Percentiles rank a stretch among this genome's conserved stretches.
Evolutionary conservation across 1,284 basidiomycete species (phyloP).

Genomic region (Ganoderma boninense): DNA sequence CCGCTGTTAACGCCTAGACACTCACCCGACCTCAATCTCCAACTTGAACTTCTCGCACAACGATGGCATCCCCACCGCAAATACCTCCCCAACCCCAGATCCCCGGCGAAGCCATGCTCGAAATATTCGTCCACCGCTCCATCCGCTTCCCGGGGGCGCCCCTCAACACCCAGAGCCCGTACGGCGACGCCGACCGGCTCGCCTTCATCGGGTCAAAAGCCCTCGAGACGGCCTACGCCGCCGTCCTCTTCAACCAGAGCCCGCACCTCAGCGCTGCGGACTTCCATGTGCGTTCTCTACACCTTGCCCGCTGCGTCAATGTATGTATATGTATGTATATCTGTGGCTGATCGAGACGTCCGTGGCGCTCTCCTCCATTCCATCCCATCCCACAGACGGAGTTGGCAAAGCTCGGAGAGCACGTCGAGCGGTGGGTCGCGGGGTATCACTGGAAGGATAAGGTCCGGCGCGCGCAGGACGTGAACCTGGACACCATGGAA

Average conservation of each 20-base stretch:
- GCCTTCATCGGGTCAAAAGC: slow-evolving; percentile 60
- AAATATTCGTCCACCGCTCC: slow-evolving; percentile 74
- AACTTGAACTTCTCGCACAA: slow-evolving; percentile 25
- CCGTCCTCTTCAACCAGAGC: slow-evolving; percentile 58
- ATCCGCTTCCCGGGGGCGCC: slow-evolving; percentile 55
- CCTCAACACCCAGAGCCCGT: slow-evolving; percentile 47
- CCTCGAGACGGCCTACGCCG: slow-evolving; percentile 59
- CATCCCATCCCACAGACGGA: slow-evolving; percentile 34
- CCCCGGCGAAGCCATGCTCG: slow-evolving; percentile 61
- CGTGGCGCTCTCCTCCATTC: slow-evolving; percentile 4
- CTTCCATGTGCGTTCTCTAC: slow-evolving; percentile 53
- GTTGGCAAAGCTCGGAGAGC: slow-evolving; percentile 45
- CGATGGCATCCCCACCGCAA: slow-evolving; percentile 35
- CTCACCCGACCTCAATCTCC: slow-evolving; percentile 28
- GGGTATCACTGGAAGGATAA: slow-evolving; percentile 65
- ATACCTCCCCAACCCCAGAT: slow-evolving; percentile 52
- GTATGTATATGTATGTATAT: background rate
- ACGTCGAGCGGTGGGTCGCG: slow-evolving; percentile 64
- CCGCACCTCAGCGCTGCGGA: slow-evolving; percentile 59
- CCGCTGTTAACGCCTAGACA: slow-evolving; percentile 28
- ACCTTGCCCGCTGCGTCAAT: too few relatives aligned
- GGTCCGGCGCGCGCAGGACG: slow-evolving; percentile 59
- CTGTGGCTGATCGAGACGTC: background rate
- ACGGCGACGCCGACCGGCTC: slow-evolving; percentile 67
- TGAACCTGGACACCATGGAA: slow-evolving; percentile 52